phyloP scores from a whole-genome alignment of 305 asterid genomes.

The Rubia tinctorum region DNA sequence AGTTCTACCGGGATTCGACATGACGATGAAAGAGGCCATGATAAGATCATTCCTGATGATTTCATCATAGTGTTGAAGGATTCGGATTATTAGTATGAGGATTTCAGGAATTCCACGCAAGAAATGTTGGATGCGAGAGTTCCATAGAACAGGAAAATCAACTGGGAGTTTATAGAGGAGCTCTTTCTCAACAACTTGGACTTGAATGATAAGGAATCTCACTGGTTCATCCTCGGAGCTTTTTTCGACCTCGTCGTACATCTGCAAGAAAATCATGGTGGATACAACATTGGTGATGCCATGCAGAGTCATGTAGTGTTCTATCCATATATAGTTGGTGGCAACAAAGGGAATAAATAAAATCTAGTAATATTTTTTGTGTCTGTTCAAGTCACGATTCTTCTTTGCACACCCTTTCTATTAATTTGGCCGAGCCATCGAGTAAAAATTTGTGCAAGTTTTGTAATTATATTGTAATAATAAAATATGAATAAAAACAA shows the following conservation, averaged over 20 bases:
- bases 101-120: conserved; percentile 37
- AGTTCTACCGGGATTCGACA: conserved; percentile 15
- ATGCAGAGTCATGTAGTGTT: no score
- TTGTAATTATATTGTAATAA: no score
- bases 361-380: no score
- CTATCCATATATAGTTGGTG: no score
- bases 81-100: conserved; percentile 25
- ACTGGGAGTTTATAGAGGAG: conserved; percentile 85
- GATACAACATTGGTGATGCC: no score
- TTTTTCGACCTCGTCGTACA: conserved; percentile 57
- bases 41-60: conserved; percentile 15
- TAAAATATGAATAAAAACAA: no score
- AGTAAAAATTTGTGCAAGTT: no score
- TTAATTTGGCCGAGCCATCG: no score
- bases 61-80: conserved; percentile 26
- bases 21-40: not conserved
- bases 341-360: no score
- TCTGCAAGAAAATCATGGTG: conserved; percentile 37
- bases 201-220: conserved; percentile 58
- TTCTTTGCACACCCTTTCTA: no score
- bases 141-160: conserved; percentile 50
- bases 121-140: conserved; percentile 34
- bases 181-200: conserved; percentile 67
- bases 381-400: no score
- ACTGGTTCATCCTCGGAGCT: conserved; percentile 55